phyloP scores from a whole-genome alignment of 768 basidiomycete species.

The Chlorophyllum brunneum region DNA sequence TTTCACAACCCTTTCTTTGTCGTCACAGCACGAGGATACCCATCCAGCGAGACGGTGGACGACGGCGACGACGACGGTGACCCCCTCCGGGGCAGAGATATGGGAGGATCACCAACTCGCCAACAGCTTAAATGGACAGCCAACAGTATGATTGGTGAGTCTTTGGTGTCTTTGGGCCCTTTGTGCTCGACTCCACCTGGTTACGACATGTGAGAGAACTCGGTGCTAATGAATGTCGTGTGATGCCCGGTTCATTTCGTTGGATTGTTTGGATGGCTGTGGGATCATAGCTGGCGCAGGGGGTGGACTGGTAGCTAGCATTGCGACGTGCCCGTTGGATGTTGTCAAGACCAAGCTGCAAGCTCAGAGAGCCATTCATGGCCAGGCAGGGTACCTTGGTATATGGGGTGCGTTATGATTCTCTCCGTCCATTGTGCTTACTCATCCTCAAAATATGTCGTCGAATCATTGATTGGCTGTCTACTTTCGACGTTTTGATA shows the following conservation, averaged over 20 bases:
- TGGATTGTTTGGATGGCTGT: neutral
- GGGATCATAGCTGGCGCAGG: constrained; percentile 78
- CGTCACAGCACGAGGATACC: constrained; percentile 17
- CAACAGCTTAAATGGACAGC: constrained; percentile 58
- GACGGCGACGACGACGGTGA: constrained; percentile 7
- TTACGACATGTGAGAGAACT: neutral
- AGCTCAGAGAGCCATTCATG: constrained; percentile 76
- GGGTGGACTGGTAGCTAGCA: constrained; percentile 86
- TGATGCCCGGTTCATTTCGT: neutral
- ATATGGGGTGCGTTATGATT: constrained; percentile 53
- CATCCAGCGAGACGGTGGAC: constrained; percentile 15
- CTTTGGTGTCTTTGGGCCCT: constrained; percentile 13
- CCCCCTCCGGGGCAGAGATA: constrained; percentile 55
- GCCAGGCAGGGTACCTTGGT: constrained; percentile 73
- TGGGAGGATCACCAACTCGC: constrained; percentile 43
- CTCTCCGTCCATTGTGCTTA: constrained; percentile 8
- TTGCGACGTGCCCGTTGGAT: constrained; percentile 96
- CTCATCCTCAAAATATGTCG: constrained; percentile 12
- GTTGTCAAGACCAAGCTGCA: constrained; percentile 97
- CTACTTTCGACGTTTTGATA: no score
- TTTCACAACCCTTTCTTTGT: neutral
- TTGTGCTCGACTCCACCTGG: no score
- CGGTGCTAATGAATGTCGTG: neutral
- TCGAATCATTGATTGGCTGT: neutral
- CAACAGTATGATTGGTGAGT: constrained; percentile 79